Conservation (phyloP, 257 asterid species). For the Solanum commersonii region DNA sequence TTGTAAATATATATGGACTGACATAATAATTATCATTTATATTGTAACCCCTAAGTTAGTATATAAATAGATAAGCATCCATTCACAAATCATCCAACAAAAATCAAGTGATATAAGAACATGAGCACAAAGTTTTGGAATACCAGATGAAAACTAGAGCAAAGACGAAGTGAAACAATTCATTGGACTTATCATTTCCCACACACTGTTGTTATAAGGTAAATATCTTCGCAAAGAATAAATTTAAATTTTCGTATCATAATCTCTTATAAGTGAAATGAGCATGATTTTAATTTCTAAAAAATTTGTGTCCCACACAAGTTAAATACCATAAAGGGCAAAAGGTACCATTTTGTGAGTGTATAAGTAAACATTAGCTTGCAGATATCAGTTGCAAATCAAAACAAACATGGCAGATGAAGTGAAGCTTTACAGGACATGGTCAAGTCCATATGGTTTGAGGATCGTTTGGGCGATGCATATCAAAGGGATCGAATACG, state of each 20-base stretch:
- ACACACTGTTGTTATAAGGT: neutral
- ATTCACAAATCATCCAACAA: neutral
- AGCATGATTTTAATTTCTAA: neutral
- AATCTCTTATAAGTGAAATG: neutral
- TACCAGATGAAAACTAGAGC: neutral
- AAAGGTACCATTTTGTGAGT: neutral
- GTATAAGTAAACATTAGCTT: neutral
- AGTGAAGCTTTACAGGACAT: conserved; percentile 52
- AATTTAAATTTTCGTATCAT: no score
- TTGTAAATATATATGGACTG: neutral
- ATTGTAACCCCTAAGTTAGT: neutral
- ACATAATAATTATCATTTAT: no score
- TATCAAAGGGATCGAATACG: conserved; percentile 47
- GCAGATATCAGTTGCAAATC: neutral
- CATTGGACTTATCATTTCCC: neutral
- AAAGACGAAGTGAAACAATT: neutral
- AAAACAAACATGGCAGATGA: conserved; percentile 43
- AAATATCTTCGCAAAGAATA: neutral
- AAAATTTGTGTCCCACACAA: neutral
- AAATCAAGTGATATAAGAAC: neutral
- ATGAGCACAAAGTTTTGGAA: neutral
- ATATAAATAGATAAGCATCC: no score
- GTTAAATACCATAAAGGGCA: no score
- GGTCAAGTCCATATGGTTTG: conserved; percentile 58
- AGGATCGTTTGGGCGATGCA: conserved; percentile 49